These are phyloP conservation scores for Melanogaster broomeanus DNA, from an alignment of 768 basidiomycete species.

Conservation along the genomic window DNA sequence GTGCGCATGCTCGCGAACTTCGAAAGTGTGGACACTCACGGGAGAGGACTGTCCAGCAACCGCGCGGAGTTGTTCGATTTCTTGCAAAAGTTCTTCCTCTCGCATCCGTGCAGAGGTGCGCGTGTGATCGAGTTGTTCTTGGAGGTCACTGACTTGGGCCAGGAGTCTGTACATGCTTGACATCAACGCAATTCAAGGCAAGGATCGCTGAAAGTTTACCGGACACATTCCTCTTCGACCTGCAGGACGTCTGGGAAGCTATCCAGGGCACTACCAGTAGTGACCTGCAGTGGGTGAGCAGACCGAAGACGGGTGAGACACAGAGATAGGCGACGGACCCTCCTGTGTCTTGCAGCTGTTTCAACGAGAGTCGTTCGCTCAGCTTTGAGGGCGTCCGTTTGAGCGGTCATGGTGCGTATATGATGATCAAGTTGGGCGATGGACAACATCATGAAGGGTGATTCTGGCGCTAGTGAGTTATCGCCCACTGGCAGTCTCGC, in stretches of 20 bases:
- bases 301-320: neutral
- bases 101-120: constrained; percentile 25
- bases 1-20: neutral
- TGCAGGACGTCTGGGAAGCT: constrained; percentile 25
- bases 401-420: constrained; percentile 34
- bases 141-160: constrained; percentile 28
- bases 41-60: constrained; percentile 1
- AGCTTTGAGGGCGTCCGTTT: constrained; percentile 38
- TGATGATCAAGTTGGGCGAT: constrained; percentile 38
- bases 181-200: neutral
- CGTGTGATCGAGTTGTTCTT: constrained; percentile 30
- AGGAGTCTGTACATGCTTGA: constrained; percentile 27
- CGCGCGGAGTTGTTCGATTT: constrained; percentile 25
- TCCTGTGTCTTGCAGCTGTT: constrained; percentile 19
- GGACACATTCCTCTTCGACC: constrained; percentile 38
- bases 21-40: neutral
- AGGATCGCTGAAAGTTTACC: constrained; percentile 22
- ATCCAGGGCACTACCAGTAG: constrained; percentile 15
- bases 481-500: neutral
- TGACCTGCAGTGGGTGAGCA: constrained; percentile 7
- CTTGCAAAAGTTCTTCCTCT: constrained; percentile 35
- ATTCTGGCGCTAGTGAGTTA: neutral
- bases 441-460: constrained; percentile 14
- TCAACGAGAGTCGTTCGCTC: constrained; percentile 37
- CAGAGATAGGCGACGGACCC: constrained; percentile 13